A percentile compares a stretch with the other conserved stretches of the same genome.
Conservation (phyloP, 2,329 filamentous ascomycete species). For the Diplodia intermedia region DNA sequence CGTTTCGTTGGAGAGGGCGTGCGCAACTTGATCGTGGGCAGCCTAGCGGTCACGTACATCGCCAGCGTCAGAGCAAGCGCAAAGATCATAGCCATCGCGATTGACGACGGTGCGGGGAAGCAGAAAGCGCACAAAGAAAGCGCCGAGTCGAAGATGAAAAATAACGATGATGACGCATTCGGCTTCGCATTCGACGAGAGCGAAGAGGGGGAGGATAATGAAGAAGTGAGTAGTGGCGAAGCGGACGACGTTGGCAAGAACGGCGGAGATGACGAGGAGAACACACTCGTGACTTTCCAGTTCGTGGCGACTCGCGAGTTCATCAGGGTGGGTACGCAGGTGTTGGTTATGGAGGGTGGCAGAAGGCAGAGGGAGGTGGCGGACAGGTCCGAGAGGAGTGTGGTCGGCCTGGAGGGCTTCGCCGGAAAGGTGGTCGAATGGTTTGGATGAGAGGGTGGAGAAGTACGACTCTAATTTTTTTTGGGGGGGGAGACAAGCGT, state of each 20-base stretch:
- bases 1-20: slow-evolving; percentile 69
- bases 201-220: slow-evolving; percentile 52
- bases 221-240: slow-evolving; percentile 40
- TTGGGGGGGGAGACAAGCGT: neutral
- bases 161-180: slow-evolving; percentile 60
- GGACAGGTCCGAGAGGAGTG: slow-evolving; percentile 55
- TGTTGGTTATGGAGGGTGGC: slow-evolving; percentile 75
- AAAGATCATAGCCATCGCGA: slow-evolving; percentile 65
- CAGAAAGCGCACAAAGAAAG: slow-evolving; percentile 1
- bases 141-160: neutral
- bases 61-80: slow-evolving; percentile 86
- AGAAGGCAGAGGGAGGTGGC: slow-evolving; percentile 55
- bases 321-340: slow-evolving; percentile 73
- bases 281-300: slow-evolving; percentile 67
- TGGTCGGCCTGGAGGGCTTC: slow-evolving; percentile 72
- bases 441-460: slow-evolving; percentile 7
- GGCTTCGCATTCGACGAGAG: slow-evolving; percentile 55
- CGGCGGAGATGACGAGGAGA: slow-evolving; percentile 45
- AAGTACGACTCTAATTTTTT: neutral
- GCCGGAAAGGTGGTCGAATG: slow-evolving; percentile 67
- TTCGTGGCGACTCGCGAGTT: slow-evolving; percentile 74
- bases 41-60: slow-evolving; percentile 80
- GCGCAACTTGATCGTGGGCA: slow-evolving; percentile 69
- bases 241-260: slow-evolving; percentile 42
- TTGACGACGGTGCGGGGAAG: slow-evolving; percentile 36